Evolutionary conservation across 305 asterid species (phyloP).

Genomic region (Fraxinus greggii): DNA sequence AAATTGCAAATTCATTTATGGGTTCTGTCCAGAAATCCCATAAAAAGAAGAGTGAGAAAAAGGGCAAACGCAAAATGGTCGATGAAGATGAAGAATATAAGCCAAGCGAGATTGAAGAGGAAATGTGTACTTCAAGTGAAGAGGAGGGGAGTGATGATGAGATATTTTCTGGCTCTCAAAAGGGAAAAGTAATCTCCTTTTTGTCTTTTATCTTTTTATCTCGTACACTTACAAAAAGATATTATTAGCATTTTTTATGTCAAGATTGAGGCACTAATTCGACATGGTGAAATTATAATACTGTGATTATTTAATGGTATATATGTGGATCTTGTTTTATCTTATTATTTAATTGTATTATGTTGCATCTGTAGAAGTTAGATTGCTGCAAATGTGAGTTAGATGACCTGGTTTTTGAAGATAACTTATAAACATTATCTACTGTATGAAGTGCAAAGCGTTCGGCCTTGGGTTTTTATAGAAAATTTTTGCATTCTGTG

Average conservation of each 20-base stretch:
- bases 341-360: background rate
- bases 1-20: conserved; percentile 56
- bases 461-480: background rate
- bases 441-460: background rate
- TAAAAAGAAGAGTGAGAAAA: conserved; percentile 39
- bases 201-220: background rate
- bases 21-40: conserved; percentile 38
- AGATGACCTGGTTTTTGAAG: background rate
- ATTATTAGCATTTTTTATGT: background rate
- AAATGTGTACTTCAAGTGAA: conserved; percentile 40
- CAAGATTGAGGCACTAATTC: background rate
- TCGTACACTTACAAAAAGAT: background rate
- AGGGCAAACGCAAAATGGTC: conserved; percentile 49
- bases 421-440: background rate
- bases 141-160: conserved; percentile 45
- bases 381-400: background rate
- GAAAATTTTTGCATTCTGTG: background rate
- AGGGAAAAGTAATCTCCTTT: conserved; percentile 39
- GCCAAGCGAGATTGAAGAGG: conserved; percentile 59
- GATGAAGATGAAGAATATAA: conserved; percentile 78
- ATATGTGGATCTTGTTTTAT: background rate
- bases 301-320: background rate
- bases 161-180: conserved; percentile 39
- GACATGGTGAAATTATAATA: background rate
- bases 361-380: background rate